Evolutionary conservation across 805 yeast species (phyloP).

Genomic region (Cyberlindnera mrakii): DNA sequence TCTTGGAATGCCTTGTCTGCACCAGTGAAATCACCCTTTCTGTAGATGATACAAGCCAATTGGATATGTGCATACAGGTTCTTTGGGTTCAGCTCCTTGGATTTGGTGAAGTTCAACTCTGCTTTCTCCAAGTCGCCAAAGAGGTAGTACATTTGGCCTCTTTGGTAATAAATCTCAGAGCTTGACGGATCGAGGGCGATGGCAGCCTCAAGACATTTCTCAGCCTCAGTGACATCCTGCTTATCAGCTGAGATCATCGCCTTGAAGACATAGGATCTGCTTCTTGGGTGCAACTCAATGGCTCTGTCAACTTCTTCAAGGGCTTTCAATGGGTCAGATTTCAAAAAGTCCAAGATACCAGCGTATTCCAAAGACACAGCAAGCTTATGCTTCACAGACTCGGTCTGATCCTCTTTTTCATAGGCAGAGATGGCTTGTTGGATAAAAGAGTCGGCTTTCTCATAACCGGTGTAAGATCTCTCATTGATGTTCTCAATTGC

Average conservation of each 20-base stretch:
- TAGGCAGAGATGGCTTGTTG: conserved; percentile 52
- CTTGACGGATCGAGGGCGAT: conserved; percentile 58
- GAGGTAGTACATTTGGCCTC: conserved; percentile 86
- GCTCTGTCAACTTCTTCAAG: conserved; percentile 59
- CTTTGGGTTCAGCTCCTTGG: conserved; percentile 65
- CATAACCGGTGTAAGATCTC: conserved; percentile 34
- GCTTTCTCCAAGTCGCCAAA: conserved; percentile 73
- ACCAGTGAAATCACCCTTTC: conserved; percentile 52
- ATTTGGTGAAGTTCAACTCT: conserved; percentile 63
- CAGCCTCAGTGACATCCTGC: conserved; percentile 61
- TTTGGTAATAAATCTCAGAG: conserved; percentile 87
- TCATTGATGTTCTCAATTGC: conserved; percentile 54
- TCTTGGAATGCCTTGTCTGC: conserved; percentile 63
- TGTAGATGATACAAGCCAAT: conserved; percentile 86
- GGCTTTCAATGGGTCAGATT: conserved; percentile 64
- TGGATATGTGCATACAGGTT: conserved; percentile 87
- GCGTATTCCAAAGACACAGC: conserved; percentile 79
- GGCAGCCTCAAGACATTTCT: conserved; percentile 69
- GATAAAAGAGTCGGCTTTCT: conserved; percentile 34
- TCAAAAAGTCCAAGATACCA: conserved; percentile 80
- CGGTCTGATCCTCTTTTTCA: conserved; percentile 20
- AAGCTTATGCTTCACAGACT: conserved; percentile 31
- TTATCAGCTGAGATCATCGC: conserved; percentile 82
- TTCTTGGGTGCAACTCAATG: conserved; percentile 62
- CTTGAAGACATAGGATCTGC: conserved; percentile 75